A percentile compares a stretch with the other conserved stretches of the same genome.
Evolutionary conservation across 2,329 filamentous ascomycete genomes (phyloP).

Genomic region (Diplodia scrobiculata): DNA sequence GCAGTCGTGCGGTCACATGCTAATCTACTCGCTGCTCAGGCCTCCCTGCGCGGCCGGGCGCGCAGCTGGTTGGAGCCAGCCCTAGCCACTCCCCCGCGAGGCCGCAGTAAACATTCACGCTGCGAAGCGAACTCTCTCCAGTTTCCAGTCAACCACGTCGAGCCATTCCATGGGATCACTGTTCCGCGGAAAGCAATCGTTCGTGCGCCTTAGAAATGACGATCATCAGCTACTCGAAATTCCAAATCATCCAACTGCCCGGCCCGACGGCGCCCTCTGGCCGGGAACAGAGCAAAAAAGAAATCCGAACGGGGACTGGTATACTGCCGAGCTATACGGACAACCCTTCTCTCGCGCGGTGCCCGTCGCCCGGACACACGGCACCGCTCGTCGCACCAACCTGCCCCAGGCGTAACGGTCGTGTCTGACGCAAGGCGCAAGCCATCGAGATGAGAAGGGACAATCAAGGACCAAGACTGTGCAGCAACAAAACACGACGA

Average conservation of each 20-base stretch:
- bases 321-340: constrained; percentile 19
- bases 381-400: constrained; percentile 10
- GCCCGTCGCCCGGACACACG: background rate
- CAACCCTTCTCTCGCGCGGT: constrained; percentile 13
- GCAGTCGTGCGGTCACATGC: constrained; percentile 15
- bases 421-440: constrained; percentile 8
- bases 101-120: constrained; percentile 10
- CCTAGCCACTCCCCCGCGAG: constrained; percentile 1
- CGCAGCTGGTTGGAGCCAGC: constrained; percentile 12
- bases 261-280: background rate
- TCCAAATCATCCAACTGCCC: constrained; percentile 11
- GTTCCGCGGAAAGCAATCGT: background rate
- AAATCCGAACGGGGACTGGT: constrained; percentile 15
- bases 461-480: constrained; percentile 1
- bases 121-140: background rate
- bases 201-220: constrained; percentile 18
- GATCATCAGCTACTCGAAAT: constrained; percentile 17
- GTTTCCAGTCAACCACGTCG: background rate
- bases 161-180: constrained; percentile 11
- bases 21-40: constrained; percentile 17
- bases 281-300: constrained; percentile 2
- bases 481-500: constrained; percentile 8
- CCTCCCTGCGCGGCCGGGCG: constrained; percentile 8
- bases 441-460: background rate
- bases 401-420: constrained; percentile 2